Evolutionary conservation across 768 basidiomycete genomes (phyloP), one percentile per base, ranked within the genome.

Genomic region (Termitomyces sp.): DNA sequence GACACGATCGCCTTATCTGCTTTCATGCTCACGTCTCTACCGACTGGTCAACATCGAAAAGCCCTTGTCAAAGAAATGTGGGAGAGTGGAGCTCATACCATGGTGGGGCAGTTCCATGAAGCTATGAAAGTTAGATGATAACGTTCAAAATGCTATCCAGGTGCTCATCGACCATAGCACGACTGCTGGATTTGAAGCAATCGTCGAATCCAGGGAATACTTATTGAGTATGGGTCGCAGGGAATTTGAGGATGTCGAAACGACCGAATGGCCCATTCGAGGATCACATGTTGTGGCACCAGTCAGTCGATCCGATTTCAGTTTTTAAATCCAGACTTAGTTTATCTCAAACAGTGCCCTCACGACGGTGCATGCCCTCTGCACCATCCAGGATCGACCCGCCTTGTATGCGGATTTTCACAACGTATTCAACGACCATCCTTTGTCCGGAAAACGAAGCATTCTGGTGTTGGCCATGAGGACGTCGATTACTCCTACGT

Each of bases 401-500:
- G 79, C 55, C 74, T 89, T 2, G 77, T 84, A 48, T 98, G 96
- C 69, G 87, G 90, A 18, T 97, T 96, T 75, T 84, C 86, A 7
- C 96, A 98, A 70, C 86, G 94, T 53, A 75, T 96, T 45, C 92
- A 96, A 70, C 84, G 92, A 24, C 95, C 96, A 11, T 76, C 80
- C 11, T 97, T 97, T 74, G 81, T 95, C 42, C 88, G 94, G 33
- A 81, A 78, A 61, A 98, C 95, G 20, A 98, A 97, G 71, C 93
- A 96, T 72, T 88, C 90, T 24, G 84, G 83, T 28, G 73, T 83
- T 36, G 94, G 94, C 2, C 91, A 96, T 64, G 94, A 96, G 73
- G 91, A 96, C 66, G 82, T 87, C 39, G 86, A 84, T 38, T 98
- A 95, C 71, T 92, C 93, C 18, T 99, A 99, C 71, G 84, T 97